A percentile compares a stretch with the other conserved stretches of the same genome.
Conservation (phyloP, 306 rosid genomes). For the Rosa chinensis region DNA sequence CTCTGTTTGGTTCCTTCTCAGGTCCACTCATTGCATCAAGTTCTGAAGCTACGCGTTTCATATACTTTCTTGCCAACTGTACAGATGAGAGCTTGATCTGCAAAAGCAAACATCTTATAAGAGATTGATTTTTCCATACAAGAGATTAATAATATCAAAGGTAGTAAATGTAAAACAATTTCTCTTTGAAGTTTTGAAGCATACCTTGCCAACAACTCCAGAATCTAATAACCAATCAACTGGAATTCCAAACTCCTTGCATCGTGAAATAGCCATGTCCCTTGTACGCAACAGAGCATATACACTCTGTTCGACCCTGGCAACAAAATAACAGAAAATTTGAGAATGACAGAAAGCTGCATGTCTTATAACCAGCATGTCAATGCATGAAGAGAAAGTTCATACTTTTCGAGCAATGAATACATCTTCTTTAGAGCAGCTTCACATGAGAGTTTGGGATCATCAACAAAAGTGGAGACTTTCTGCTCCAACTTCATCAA, state of each 20-base stretch:
- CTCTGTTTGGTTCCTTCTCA: constrained; percentile 85
- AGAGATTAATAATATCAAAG: background rate
- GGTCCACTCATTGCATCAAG: constrained; percentile 76
- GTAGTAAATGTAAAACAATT: background rate
- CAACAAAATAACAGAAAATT: constrained; percentile 12
- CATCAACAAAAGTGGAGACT: constrained; percentile 81
- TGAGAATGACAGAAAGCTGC: constrained; percentile 9
- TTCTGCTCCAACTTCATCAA: constrained; percentile 81
- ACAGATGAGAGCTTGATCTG: constrained; percentile 96
- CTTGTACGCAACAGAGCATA: constrained; percentile 88
- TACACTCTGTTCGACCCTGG: constrained; percentile 90
- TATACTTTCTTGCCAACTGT: constrained; percentile 83
- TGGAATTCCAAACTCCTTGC: constrained; percentile 91
- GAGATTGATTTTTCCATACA: background rate
- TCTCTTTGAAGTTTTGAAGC: constrained; percentile 15
- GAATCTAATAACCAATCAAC: constrained; percentile 87
- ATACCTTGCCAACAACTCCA: constrained; percentile 97
- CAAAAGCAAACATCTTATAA: constrained; percentile 11
- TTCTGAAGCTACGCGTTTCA: constrained; percentile 87
- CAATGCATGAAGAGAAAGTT: constrained; percentile 26
- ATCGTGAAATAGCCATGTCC: constrained; percentile 94
- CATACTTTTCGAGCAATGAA: constrained; percentile 94
- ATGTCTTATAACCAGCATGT: constrained; percentile 1
- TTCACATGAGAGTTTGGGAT: constrained; percentile 78
- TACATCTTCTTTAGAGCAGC: constrained; percentile 95